A percentile compares a stretch with the other conserved stretches of the same genome.
Evolutionary conservation across 179 eudicot species (phyloP).

Genomic region (Silene coronaria): DNA sequence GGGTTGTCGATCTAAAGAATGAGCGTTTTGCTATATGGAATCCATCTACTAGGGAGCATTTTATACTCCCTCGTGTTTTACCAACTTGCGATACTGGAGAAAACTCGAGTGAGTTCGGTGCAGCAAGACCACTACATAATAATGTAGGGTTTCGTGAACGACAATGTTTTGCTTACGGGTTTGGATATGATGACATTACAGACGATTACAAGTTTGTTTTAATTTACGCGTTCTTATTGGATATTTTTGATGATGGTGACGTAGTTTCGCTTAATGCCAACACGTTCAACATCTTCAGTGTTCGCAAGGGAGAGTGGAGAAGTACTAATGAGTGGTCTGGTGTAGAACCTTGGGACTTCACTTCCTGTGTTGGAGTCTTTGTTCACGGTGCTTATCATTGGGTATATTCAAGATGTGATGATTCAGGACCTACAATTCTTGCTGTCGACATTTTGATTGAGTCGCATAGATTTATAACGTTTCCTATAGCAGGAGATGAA

Average conservation of each 20-base stretch:
- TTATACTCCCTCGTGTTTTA: neutral
- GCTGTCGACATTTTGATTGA: too few species aligned
- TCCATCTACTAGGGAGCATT: neutral
- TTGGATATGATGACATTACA: neutral
- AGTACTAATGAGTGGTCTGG: neutral
- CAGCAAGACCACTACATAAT: too few species aligned
- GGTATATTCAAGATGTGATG: too few species aligned
- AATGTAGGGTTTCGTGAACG: too few species aligned
- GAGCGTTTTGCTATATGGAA: neutral
- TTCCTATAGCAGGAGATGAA: too few species aligned
- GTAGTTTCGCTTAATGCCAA: too few species aligned
- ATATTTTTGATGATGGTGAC: neutral
- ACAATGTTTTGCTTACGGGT: neutral
- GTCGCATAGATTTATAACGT: too few species aligned
- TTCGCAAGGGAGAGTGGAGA: neutral
- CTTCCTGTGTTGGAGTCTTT: neutral
- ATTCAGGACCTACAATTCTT: too few species aligned
- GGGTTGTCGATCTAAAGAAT: neutral
- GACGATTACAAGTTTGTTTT: neutral
- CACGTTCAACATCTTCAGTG: neutral
- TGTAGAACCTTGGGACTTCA: neutral
- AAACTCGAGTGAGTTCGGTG: too few species aligned
- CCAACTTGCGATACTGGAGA: too few species aligned
- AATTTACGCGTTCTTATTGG: too few species aligned
- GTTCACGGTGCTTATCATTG: too few species aligned